Evolutionary conservation across 441 rosid genomes (phyloP), one percentile per base, ranked within the genome.

Genomic region (Theobroma grandiflorum): DNA sequence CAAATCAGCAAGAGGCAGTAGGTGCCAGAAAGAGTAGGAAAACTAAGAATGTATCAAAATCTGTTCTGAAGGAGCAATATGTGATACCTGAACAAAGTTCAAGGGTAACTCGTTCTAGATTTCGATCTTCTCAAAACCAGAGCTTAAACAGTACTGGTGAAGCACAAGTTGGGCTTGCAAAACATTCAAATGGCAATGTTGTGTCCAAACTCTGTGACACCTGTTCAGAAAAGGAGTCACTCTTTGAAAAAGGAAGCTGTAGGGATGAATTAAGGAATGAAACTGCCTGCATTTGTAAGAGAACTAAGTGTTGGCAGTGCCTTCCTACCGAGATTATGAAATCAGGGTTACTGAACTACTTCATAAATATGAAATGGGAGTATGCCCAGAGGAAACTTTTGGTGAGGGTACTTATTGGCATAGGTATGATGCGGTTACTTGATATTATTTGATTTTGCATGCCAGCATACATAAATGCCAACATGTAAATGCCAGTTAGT

Each of bases 61-160:
- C 88, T 72, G 72, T 80, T 65, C 47, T 78, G 67, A 86, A 88
- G 82, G 91, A 87, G 82, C 87, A 90, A 61, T 33, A 64, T 80
- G 79, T 82, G 72, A 78, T 79, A 79, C 50, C 80, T 72, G 92
- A 85, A 82, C 84, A 35, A 72, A 87, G 76, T 80, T 83, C 81
- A 58, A 95, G 97, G 79, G 10, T 92, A 84, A 97, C 99, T 79
- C 95, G 98, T 57, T 95, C 99, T 33, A 94, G 85, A 89, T 84
- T 77, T 75, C 90, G 89, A 78, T 88, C 90, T 81, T 83, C 87
- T 63, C 91, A 87, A 79, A 86, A 82, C 78, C 87, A 91, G 80
- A 81, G 76, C 81, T 79, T 72, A 22, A 83, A 72, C 78, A 22
- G 76, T 81, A 81, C 82, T 20, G 53, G 45, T 66, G 85, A 88